Evolutionary conservation across 345 rosid species (phyloP), one percentile per base, ranked within the genome.

Genomic region (Corymbia maculata): DNA sequence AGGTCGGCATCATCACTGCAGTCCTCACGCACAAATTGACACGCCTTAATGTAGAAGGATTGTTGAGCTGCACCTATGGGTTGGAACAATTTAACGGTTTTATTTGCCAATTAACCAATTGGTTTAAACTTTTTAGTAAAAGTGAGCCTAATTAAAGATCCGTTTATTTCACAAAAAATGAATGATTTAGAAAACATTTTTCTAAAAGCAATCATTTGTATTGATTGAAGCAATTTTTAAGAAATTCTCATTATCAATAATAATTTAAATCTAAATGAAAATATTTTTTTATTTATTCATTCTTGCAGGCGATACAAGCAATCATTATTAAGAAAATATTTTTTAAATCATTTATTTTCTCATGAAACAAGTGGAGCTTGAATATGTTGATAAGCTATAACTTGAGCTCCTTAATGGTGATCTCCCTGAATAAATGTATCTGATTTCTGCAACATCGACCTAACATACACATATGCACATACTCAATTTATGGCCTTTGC

Each of bases 1-100:
- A 32, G 42, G 24, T 4, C 1, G 3, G 22, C 19, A 11, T 68
- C 22, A 0, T 1, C 9, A 6, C 2, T 32, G 2, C 4, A 36
- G 42, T 68, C 79, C 45, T 17, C 22, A 8, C 79, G 2, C 79
- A 2, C 42, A n/a, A 61, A 15, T 61, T 61, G 30, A 28, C 26
- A 6, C 12, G 32, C 68, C 30, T 26, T 1, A n/a, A 61, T 13
- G 11, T 26, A 12, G 68, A 28, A 26, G 7, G 30, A 61, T 28
- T 26, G 30, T 26, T 1, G 30, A 59, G n/a, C 26, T 3, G 4
- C 68, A 59, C 14, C 2, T 11, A 26, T 26, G 4, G 26, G 68
- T 59, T 59, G 3, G 30, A 59, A 30, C 1, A 1, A 0, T 68
- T 68, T 68, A 30, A 32, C 1, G 4, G 12, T 32, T 7, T 32